These are phyloP conservation scores for Arachnomyces sp. DNA, from an alignment of 2,329 filamentous ascomycete species.

Conservation along the genomic window DNA sequence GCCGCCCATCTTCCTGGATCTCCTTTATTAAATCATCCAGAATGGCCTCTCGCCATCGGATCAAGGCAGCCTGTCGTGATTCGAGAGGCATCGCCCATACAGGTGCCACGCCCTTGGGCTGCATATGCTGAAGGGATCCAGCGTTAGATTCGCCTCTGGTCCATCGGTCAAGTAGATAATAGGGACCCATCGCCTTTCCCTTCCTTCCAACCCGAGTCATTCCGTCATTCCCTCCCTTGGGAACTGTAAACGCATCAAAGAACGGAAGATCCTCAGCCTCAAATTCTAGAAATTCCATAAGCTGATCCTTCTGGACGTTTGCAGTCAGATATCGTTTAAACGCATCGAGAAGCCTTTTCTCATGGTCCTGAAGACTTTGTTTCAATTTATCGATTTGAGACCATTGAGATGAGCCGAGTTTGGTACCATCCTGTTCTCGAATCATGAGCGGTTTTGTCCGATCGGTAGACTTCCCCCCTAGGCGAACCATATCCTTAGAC, in stretches of 20 bases:
- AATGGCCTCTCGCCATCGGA: constrained; percentile 41
- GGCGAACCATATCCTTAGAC: constrained; percentile 46
- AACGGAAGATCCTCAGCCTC: constrained; percentile 44
- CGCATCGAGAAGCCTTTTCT: constrained; percentile 13
- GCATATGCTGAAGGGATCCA: constrained; percentile 33
- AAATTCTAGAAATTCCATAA: constrained; percentile 46
- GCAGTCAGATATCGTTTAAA: constrained; percentile 15
- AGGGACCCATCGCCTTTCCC: constrained; percentile 37
- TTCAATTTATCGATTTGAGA: constrained; percentile 37
- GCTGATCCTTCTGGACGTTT: constrained; percentile 9
- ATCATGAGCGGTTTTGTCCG: constrained; percentile 45
- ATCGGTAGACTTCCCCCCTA: constrained; percentile 53
- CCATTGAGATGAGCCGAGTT: constrained; percentile 33
- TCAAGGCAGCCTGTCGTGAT: constrained; percentile 30
- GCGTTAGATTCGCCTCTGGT: constrained; percentile 33
- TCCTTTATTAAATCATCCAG: constrained; percentile 42
- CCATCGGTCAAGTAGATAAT: constrained; percentile 54
- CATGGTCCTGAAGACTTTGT: constrained; percentile 25
- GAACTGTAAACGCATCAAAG: constrained; percentile 51
- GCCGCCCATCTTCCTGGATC: constrained; percentile 9
- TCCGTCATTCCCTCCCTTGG: constrained; percentile 34
- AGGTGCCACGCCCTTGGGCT: constrained; percentile 17
- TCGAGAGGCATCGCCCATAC: constrained; percentile 49
- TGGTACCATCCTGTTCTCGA: constrained; percentile 29
- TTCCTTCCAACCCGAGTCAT: constrained; percentile 40